Evolutionary conservation across 2,329 filamentous ascomycete genomes (phyloP), one percentile per base, ranked within the genome.

Genomic region (Pseudogymnoascus sp.): DNA sequence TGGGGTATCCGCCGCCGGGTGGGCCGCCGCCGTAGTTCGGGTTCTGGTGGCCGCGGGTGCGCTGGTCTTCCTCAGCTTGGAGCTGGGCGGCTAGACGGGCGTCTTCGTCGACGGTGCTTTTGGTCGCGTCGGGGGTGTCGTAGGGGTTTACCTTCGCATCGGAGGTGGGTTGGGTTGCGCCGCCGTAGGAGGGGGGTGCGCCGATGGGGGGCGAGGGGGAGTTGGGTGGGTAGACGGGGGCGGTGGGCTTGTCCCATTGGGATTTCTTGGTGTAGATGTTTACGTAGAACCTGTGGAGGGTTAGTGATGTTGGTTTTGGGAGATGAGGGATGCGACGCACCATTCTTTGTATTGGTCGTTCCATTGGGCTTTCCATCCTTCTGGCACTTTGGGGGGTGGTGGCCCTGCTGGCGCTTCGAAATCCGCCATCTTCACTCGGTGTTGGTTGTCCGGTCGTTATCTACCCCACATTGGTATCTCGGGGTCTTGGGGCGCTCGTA

Each of bases 321-420:
- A n/a, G 23, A 10, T 18, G 11, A 37, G 59, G n/a, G 6, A 50
- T 44, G 53, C 6, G 61, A 67, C 77, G 68, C 72, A 86, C 87
- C 90, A 96, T 82, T 94, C 88, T 71, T 88, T 88, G 79, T 96
- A 96, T 72, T 94, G 86, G 0, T 89, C 85, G 75, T 96, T 94
- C 84, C 87, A 96, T 67, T 91, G 84, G 10, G 88, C 88, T 71
- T 90, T 86, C 90, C 91, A 97, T 70, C 92, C 92, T 70, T 90
- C 88, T 2, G 90, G 91, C 3, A 86, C 78, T 63, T 77, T 77
- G 12, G 82, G 84, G 12, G 84, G 84, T 28, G 84, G 84, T 47
- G 83, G 83, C 56, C 61, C 61, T 28, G 31, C 14, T 28, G 63
- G 63, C 38, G 63, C 28, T 33, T 33, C 63, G 59, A 73, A 72